Evolutionary conservation across 2,329 filamentous ascomycete genomes (phyloP), one percentile per base, ranked within the genome.

Genomic region (Ophiostoma sp.): DNA sequence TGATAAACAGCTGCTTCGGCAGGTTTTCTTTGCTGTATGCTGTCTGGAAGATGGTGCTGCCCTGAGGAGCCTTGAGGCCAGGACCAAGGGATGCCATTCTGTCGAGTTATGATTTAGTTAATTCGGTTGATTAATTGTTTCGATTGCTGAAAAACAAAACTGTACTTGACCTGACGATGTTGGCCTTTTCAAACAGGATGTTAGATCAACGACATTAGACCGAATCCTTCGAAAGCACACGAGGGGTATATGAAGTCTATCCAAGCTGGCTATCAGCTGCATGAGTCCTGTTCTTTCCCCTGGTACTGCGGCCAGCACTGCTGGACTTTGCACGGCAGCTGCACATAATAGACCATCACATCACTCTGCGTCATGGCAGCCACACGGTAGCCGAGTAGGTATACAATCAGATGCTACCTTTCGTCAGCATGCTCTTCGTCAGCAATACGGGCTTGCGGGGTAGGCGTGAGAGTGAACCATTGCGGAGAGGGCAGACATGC

Each of bases 1-100:
- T 78, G 69, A 79, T 77, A 69, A 79, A 79, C 4, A 78, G 73
- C 67, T 77, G 72, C 71, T 78, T 78, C 6, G 77, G 77, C 36
- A 79, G 71, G 68, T 77, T 77, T 45, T 73, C 68, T 62, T 73
- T 76, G 71, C 69, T 74, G 72, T 74, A 77, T 11, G 74, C 69
- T 36, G 77, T 71, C 41, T 41, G 42, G 18, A 67, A 69, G 38
- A 67, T 65, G 9, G 18, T 55, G 58, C 63, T 69, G n/a, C 64
- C 52, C 66, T 69, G 8, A 41, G 42, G 36, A 64, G 40, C 69
- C 38, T 76, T 74, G 47, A 73, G 67, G 45, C 68, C 69, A 38
- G 73, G 70, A 12, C 72, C 73, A 44, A 76, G 71, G 11, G 73
- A 72, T 27, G 27, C 27, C 60, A 73, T 71, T 73, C 74, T 75